Percentiles rank a stretch among this genome's conserved stretches.
Evolutionary conservation across 129 eudicot genomes (phyloP).

Genomic region (Apium graveolens): DNA sequence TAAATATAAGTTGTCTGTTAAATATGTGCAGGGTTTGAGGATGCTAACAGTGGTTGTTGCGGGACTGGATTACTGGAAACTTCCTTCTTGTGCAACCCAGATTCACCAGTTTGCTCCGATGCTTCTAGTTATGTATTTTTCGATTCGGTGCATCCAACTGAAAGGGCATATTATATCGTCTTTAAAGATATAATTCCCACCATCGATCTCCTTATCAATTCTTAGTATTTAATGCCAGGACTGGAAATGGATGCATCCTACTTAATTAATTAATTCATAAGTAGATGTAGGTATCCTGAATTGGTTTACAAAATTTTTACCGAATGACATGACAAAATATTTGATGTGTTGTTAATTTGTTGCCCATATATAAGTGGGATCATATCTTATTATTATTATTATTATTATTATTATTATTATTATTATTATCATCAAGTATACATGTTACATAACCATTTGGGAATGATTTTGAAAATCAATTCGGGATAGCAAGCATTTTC

Average conservation of each 20-base stretch:
- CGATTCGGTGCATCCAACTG: neutral
- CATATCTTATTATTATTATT: too few relatives aligned
- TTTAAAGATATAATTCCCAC: neutral
- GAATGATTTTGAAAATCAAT: too few relatives aligned
- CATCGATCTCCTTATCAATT: neutral
- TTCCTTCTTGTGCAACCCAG: slow-evolving; percentile 47
- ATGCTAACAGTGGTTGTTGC: slow-evolving; percentile 53
- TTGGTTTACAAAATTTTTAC: too few relatives aligned
- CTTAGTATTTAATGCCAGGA: neutral
- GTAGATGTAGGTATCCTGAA: too few relatives aligned
- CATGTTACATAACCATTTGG: too few relatives aligned
- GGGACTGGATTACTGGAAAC: slow-evolving; percentile 66
- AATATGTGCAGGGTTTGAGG: slow-evolving; percentile 33
- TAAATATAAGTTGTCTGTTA: neutral
- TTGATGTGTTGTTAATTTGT: too few relatives aligned
- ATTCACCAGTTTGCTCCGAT: slow-evolving; percentile 39
- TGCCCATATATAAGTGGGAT: too few relatives aligned
- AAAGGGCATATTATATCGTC: neutral
- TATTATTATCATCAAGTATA: too few relatives aligned
- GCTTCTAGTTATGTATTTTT: slow-evolving; percentile 13
- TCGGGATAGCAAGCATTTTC: too few relatives aligned
- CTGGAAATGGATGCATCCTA: neutral
- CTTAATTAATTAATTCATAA: too few relatives aligned
- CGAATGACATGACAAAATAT: too few relatives aligned
- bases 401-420: too few relatives aligned